A percentile compares a stretch with the other conserved stretches of the same genome.
phyloP scores from a whole-genome alignment of 2,329 filamentous ascomycete species.

The Diaporthe ampelina region DNA sequence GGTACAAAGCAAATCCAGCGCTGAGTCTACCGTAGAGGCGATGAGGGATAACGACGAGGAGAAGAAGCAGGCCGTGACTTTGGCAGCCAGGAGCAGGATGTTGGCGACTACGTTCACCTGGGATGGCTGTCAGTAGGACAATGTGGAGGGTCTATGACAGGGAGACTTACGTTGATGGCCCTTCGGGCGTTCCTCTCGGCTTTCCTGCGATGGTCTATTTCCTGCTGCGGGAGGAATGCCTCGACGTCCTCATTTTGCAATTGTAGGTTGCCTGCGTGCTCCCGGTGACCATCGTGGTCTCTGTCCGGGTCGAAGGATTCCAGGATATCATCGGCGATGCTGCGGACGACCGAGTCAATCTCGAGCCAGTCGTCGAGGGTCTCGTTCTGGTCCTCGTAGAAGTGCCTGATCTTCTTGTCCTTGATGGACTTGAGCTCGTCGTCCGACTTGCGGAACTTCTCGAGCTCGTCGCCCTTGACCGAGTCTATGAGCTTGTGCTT shows the following conservation, averaged over 20 bases:
- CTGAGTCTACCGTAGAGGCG: slow-evolving; percentile 73
- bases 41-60: slow-evolving; percentile 69
- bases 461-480: slow-evolving; percentile 60
- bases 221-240: slow-evolving; percentile 67
- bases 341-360: slow-evolving; percentile 68
- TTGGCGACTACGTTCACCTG: slow-evolving; percentile 44
- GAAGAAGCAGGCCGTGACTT: slow-evolving; percentile 42
- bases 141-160: neutral
- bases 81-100: slow-evolving; percentile 42
- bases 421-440: slow-evolving; percentile 66
- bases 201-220: slow-evolving; percentile 61
- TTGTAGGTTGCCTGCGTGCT: slow-evolving; percentile 65
- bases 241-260: slow-evolving; percentile 63
- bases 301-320: slow-evolving; percentile 72
- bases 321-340: slow-evolving; percentile 69
- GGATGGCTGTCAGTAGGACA: neutral
- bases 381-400: slow-evolving; percentile 68
- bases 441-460: slow-evolving; percentile 64
- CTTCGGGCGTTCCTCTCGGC: slow-evolving; percentile 64
- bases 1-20: slow-evolving; percentile 71
- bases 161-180: slow-evolving; percentile 52
- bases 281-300: slow-evolving; percentile 68
- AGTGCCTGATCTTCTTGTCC: slow-evolving; percentile 65
- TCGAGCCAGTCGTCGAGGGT: slow-evolving; percentile 64
- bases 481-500: slow-evolving; percentile 63